These are phyloP conservation scores for Colletotrichum chrysophilum DNA, from an alignment of 2,329 filamentous ascomycete genomes.

Conservation along the genomic window DNA sequence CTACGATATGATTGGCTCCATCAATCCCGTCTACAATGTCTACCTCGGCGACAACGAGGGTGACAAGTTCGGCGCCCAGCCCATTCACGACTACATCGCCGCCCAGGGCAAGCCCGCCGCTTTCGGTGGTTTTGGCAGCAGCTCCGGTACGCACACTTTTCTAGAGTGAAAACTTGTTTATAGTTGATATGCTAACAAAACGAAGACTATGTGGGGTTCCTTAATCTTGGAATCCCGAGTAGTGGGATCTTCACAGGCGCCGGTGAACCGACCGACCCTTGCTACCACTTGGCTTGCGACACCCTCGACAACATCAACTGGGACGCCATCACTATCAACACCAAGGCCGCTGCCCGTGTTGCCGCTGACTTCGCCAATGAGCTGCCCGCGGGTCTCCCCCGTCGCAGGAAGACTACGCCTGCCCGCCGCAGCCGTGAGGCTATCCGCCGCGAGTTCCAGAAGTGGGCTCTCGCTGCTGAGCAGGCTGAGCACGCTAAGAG, in stretches of 20 bases:
- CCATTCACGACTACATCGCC: constrained; percentile 39
- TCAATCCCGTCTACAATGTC: constrained; percentile 41
- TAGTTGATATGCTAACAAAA: no score
- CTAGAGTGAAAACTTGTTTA: fast-evolving
- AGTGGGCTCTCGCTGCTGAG: constrained; percentile 22
- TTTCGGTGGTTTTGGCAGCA: constrained; percentile 37
- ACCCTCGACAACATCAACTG: constrained; percentile 44
- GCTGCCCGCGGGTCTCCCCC: constrained; percentile 36
- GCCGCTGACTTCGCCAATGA: constrained; percentile 44
- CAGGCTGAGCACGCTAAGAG: constrained; percentile 20
- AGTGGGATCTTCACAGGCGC: constrained; percentile 42
- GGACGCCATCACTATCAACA: constrained; percentile 41
- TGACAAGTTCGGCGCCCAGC: constrained; percentile 38
- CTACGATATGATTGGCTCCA: constrained; percentile 72
- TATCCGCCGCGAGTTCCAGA: constrained; percentile 24
- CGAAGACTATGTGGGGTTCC: no score
- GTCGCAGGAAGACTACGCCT: constrained; percentile 31
- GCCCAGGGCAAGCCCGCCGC: constrained; percentile 36
- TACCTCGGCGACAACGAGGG: constrained; percentile 42
- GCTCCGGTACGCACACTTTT: constrained; percentile 19
- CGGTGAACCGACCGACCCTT: constrained; percentile 35
- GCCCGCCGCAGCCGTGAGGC: constrained; percentile 19
- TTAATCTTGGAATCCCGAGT: no score
- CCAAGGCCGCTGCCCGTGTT: constrained; percentile 55
- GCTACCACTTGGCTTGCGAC: constrained; percentile 47